A percentile compares a stretch with the other conserved stretches of the same genome.
Evolutionary conservation across 805 yeast genomes (phyloP).

Genomic region (Candida silvicultrix): DNA sequence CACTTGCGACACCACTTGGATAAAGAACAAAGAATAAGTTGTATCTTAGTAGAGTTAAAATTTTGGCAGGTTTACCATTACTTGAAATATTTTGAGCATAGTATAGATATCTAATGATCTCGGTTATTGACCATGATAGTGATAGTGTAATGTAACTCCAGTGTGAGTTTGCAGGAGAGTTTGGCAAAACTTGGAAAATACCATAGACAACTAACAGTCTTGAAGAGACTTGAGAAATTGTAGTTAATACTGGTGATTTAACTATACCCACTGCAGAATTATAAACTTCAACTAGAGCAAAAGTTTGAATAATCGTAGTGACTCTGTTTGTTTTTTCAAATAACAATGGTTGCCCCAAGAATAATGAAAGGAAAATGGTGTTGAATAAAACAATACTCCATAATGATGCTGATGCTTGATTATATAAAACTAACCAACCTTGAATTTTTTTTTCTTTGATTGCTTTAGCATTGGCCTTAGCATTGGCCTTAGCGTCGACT

Average conservation of each 20-base stretch:
- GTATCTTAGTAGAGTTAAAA: slow-evolving; percentile 71
- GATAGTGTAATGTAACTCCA: slow-evolving; percentile 63
- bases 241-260: slow-evolving; percentile 77
- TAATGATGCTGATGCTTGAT: slow-evolving; percentile 43
- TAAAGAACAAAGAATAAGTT: slow-evolving; percentile 76
- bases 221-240: slow-evolving; percentile 82
- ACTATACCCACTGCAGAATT: slow-evolving; percentile 79
- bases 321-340: slow-evolving; percentile 52
- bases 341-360: slow-evolving; percentile 59
- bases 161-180: slow-evolving; percentile 53
- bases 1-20: slow-evolving; percentile 91
- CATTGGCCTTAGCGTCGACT: not conserved
- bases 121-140: slow-evolving; percentile 92
- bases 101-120: slow-evolving; percentile 80
- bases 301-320: slow-evolving; percentile 64
- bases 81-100: slow-evolving; percentile 64
- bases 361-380: slow-evolving; percentile 31
- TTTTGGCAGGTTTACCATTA: slow-evolving; percentile 45
- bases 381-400: slow-evolving; percentile 48
- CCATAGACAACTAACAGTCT: slow-evolving; percentile 81
- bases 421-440: slow-evolving; percentile 36
- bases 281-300: slow-evolving; percentile 74
- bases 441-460: not conserved
- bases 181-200: slow-evolving; percentile 68
- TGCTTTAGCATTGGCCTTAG: not conserved